Evolutionary conservation across 345 rosid genomes (phyloP).

Genomic region (Mallotus nudiflorus): DNA sequence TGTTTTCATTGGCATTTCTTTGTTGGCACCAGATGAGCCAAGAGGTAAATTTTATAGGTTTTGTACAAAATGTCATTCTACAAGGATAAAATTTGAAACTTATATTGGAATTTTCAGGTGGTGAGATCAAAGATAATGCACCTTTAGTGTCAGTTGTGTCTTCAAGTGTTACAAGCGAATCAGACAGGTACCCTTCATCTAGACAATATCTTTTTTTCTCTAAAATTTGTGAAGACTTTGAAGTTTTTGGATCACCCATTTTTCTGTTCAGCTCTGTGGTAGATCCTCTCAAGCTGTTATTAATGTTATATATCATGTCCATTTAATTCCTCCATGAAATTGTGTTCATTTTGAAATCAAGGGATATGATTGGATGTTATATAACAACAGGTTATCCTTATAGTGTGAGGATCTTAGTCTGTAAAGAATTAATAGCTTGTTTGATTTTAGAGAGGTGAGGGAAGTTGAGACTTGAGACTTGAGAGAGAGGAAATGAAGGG

Average conservation of each 20-base stretch:
- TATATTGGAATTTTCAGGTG: conserved; percentile 45
- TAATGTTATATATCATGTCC: neutral
- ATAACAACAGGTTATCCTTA: neutral
- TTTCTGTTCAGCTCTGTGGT: neutral
- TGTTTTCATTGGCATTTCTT: conserved; percentile 84
- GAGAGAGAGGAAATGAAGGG: neutral
- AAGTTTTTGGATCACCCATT: neutral
- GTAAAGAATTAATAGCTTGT: no score
- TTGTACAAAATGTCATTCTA: neutral
- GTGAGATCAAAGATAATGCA: conserved; percentile 67
- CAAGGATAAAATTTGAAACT: neutral
- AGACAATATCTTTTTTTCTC: neutral
- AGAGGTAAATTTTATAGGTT: conserved; percentile 45
- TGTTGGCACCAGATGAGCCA: conserved; percentile 93
- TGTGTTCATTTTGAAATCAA: neutral
- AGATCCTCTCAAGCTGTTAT: neutral
- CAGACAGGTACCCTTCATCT: conserved; percentile 56
- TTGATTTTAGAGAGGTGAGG: no score
- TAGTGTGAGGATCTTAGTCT: neutral
- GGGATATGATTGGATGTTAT: neutral
- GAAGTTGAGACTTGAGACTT: no score
- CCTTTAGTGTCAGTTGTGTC: conserved; percentile 51
- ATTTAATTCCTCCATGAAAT: neutral
- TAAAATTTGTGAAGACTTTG: neutral
- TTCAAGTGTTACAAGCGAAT: conserved; percentile 55